Conservation (phyloP, 441 rosid genomes). For the Erodium chrysanthum region DNA sequence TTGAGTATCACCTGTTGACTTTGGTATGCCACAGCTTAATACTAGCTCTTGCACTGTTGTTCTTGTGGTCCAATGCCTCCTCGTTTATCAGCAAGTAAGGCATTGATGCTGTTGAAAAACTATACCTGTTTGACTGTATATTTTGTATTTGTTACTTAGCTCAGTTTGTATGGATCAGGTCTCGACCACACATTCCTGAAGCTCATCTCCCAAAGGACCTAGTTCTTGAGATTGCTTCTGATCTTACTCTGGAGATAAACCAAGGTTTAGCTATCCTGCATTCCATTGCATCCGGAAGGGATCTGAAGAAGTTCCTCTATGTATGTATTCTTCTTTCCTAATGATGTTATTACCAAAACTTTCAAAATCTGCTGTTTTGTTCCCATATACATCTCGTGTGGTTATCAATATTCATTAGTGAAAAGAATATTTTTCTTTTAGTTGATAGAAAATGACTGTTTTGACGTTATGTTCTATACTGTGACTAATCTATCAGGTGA, state of each 20-base stretch:
- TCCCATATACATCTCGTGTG: too few relatives aligned
- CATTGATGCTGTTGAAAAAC: neutral
- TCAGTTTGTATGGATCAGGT: constrained; percentile 26
- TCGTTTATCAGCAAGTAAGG: constrained; percentile 70
- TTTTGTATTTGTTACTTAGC: constrained; percentile 5
- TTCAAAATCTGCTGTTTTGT: too few relatives aligned
- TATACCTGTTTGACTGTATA: neutral
- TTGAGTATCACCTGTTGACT: constrained; percentile 45
- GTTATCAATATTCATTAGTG: neutral
- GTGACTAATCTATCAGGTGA: constrained; percentile 33
- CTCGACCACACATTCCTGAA: constrained; percentile 75
- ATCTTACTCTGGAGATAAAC: constrained; percentile 59
- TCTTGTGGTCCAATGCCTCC: constrained; percentile 72
- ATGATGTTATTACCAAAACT: neutral
- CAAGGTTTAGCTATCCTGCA: constrained; percentile 43
- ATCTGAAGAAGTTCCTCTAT: constrained; percentile 76
- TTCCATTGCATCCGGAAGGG: constrained; percentile 82
- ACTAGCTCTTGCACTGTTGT: constrained; percentile 47
- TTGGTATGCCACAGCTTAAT: constrained; percentile 55
- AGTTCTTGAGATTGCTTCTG: constrained; percentile 59
- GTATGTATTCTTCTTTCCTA: constrained; percentile 27
- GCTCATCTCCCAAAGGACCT: constrained; percentile 69
- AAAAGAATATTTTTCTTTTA: neutral
- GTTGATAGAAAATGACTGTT: neutral
- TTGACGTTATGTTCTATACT: neutral